These are phyloP conservation scores for Pythium utonaiense DNA, from an alignment of 352 stramenopile species.

Conservation along the genomic window DNA sequence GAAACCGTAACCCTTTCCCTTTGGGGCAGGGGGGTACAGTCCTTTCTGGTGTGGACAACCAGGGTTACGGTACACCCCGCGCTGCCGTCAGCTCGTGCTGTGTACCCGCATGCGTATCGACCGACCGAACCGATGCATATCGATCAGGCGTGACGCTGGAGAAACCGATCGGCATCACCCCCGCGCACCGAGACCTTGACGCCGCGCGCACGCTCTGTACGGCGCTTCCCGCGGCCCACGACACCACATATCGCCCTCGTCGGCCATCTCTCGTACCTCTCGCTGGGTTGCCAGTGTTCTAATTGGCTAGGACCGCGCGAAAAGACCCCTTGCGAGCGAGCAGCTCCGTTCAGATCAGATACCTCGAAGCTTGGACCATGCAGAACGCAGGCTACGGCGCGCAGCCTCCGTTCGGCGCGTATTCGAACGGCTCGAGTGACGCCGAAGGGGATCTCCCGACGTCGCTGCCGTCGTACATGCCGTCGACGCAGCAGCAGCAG, in stretches of 20 bases:
- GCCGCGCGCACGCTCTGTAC: not conserved
- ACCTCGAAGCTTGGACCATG: conserved; percentile 1
- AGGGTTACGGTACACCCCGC: not conserved
- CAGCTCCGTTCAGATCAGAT: not conserved
- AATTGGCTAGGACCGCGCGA: not conserved
- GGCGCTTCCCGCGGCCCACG: not conserved
- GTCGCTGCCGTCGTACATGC: conserved; percentile 76
- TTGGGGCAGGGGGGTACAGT: not conserved
- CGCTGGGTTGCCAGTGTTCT: not conserved
- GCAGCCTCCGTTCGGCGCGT: conserved; percentile 12
- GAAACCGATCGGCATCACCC: conserved; percentile 10
- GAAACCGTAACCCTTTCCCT: not conserved
- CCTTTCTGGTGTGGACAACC: not conserved
- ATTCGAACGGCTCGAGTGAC: conserved; percentile 17
- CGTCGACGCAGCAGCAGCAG: conserved; percentile 30
- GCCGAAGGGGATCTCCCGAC: conserved; percentile 60
- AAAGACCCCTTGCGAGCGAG: not conserved
- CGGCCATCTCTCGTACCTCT: not conserved
- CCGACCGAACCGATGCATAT: not conserved
- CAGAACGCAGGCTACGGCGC: conserved; percentile 21
- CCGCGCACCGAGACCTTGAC: not conserved
- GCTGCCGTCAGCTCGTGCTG: conserved; percentile 7
- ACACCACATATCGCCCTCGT: not conserved
- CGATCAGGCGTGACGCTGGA: conserved; percentile 6
- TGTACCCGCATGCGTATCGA: not conserved